Evolutionary conservation across 2,329 filamentous ascomycete species (phyloP), one percentile per base, ranked within the genome.

Genomic region (Aspergillus tubingensis): DNA sequence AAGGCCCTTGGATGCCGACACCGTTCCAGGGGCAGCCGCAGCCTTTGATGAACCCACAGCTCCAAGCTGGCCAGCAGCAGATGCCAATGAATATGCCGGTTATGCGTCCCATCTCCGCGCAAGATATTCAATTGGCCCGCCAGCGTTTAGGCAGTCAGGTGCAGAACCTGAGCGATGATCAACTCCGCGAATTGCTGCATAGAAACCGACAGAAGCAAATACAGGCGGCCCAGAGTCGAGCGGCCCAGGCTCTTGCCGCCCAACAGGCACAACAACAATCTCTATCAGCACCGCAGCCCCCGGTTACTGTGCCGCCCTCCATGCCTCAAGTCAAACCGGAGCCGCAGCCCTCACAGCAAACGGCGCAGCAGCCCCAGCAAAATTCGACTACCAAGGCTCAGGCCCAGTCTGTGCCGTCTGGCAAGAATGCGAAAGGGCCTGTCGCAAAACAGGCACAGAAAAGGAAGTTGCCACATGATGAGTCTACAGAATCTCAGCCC

Each of bases 391-490:
- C 64, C 54, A 76, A 73, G 59, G 58, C 67, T n/a, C 75, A 77
- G 49, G 44, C 68, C n/a, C 75, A 76, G 51, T 38, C 68, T 43
- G 64, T 64, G 61, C 57, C 64, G 10, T 25, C 68, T 23, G 61
- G 62, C 3, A 76, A 76, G 62, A 64, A 61, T 13, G 61, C 65
- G 11, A 75, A 70, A 58, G 66, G 61, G 11, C 43, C 73, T 49
- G 44, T 70, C 53, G 55, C 67, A 39, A 75, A 76, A 64, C 70
- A 72, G 56, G 60, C 70, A n/a, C 65, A 74, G 13, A 78, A 77
- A 60, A 82, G 82, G 63, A 77, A 82, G 61, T 68, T 77, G 3
- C 76, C 69, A 57, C 75, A 73, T 57, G 81, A 84, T 64, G 81
- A 84, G 66, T 69, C 76, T n/a, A 67, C 76, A 38, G 80, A 81